Base-by-base conservation (phyloP, 1,284 basidiomycete species). In the Pseudozyma sp. region DNA sequence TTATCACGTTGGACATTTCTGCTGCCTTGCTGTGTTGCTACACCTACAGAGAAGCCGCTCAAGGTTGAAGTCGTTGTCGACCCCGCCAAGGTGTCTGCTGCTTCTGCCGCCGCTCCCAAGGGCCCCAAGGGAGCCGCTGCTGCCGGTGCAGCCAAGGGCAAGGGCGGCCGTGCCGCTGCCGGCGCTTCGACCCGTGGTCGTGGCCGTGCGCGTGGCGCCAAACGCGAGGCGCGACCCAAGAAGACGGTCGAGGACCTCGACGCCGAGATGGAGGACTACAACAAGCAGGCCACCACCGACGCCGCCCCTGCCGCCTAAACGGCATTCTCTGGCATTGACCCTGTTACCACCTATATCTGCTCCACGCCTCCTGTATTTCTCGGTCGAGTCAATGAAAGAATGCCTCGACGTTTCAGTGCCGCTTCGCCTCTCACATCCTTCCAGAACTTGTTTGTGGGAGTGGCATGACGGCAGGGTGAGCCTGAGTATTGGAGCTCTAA, bases 41-140 rank as follows among this genome's bases (percentile, higher is more conserved):
- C 48, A 9, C 31, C 19, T 40, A 24, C 54, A 79, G 78, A 94
- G 89, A 92, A 93, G 81, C 92, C 94, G 30, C 96, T 99, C 92
- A 96, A 94, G 88, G 94, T 98, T 75, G 96, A 98, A 88, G 94
- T 98, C 71, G 90, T 97, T 48, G 89, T 97, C 84, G 93, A 96
- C 87, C 94, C 94, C 29, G 88, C 91, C 55, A 75, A 70, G 34
- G 89, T 91, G 3, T 88, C 57, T 35, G 67, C 67, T 49, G 61
- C 67, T 42, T 58, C 63, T 48, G 73, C 49, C 34, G 50, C 48
- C 16, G 75, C 71, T 31, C 60, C 76, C 45, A 50, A 68, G 8
- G 67, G 74, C n/a, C 37, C 68, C 47, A 55, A 56, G 51, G 64
- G 65, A 45, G 49, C 59, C 52, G 56, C 75, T 47, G n/a, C 77